These are phyloP conservation scores for Penicillium sp. DNA, from an alignment of 2,329 filamentous ascomycete genomes.

Conservation along the genomic window DNA sequence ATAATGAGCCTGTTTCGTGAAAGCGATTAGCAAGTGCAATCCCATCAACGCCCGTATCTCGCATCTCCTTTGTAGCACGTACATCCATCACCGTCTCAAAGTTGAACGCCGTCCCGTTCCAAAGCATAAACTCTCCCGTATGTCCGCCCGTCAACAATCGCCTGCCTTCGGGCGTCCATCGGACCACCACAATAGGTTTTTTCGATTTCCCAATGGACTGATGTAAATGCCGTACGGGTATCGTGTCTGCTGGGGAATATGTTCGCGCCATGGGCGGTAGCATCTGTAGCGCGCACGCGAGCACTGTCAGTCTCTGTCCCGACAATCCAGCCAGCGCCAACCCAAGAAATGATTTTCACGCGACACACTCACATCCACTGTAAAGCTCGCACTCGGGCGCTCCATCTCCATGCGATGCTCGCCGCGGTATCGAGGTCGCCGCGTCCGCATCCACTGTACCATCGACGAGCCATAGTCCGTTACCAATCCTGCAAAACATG, in stretches of 20 bases:
- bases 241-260: conserved; percentile 76
- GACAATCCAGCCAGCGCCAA: background rate
- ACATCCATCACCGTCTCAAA: conserved; percentile 98
- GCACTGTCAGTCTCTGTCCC: conserved; percentile 13
- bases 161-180: conserved; percentile 96
- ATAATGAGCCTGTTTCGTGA: conserved; percentile 68
- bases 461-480: conserved; percentile 92
- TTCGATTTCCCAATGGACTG: conserved; percentile 99
- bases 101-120: conserved; percentile 99
- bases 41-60: background rate
- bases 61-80: conserved; percentile 19
- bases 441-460: conserved; percentile 86
- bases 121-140: conserved; percentile 96
- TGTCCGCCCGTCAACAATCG: conserved; percentile 89
- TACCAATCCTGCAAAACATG: conserved; percentile 66
- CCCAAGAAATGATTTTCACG: background rate
- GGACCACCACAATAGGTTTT: conserved; percentile 93
- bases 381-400: conserved; percentile 83
- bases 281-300: conserved; percentile 60
- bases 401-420: conserved; percentile 74
- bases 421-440: conserved; percentile 74
- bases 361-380: conserved; percentile 71
- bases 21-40: conserved; percentile 4
- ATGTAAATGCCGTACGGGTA: conserved; percentile 93
- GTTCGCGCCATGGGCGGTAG: conserved; percentile 77